phyloP scores from a whole-genome alignment of 257 asterid genomes.

The Forsythia viridissima region DNA sequence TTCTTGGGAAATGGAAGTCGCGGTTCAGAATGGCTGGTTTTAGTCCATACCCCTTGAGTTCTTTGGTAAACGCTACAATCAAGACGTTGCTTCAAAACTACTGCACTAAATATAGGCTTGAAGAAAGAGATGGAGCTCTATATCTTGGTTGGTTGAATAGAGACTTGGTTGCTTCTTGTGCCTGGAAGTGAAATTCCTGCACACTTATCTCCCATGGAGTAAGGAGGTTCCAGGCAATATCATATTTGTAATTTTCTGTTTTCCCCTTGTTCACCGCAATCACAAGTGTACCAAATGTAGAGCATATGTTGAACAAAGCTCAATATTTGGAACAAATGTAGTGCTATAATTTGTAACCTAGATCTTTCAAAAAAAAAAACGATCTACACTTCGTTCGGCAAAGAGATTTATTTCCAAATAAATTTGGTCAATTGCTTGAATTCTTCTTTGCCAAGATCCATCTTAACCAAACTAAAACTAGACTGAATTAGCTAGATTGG shows the following conservation, averaged over 20 bases:
- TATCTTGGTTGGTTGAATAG: conserved; percentile 93
- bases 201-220: neutral
- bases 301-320: neutral
- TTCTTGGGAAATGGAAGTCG: conserved; percentile 74
- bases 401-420: no score
- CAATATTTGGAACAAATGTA: neutral
- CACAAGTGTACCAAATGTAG: neutral
- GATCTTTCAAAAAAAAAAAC: no score
- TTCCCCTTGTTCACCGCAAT: conserved; percentile 14
- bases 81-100: conserved; percentile 57
- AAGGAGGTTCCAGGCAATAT: neutral
- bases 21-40: conserved; percentile 88
- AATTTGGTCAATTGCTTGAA: no score
- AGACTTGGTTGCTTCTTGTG: conserved; percentile 87
- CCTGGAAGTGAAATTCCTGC: conserved; percentile 61
- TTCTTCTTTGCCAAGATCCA: no score
- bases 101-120: conserved; percentile 58
- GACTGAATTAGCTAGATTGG: neutral
- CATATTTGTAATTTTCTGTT: neutral
- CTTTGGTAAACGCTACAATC: conserved; percentile 70
- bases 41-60: conserved; percentile 63
- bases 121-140: conserved; percentile 83
- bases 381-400: no score
- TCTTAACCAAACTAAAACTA: no score
- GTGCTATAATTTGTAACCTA: neutral